Conservation (phyloP, 352 stramenopile genomes). For the Globisporangium mamillatum region DNA sequence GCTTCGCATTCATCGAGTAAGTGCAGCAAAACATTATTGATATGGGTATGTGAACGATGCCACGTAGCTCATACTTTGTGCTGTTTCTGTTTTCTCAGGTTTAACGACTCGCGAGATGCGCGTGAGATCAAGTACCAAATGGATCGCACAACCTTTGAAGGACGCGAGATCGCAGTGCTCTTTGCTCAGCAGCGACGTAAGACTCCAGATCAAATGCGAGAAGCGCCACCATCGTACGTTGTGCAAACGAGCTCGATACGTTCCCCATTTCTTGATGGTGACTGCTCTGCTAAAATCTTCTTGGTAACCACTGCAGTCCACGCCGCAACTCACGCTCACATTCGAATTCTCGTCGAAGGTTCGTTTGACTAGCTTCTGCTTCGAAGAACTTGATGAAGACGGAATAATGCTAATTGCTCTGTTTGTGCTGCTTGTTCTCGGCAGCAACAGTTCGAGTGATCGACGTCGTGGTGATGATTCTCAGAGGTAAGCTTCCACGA, state of each 20-base stretch:
- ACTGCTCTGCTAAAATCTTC: background rate
- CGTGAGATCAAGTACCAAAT: conserved; percentile 72
- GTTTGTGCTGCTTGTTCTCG: background rate
- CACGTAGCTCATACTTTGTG: background rate
- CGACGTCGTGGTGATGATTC: conserved; percentile 1
- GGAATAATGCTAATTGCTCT: background rate
- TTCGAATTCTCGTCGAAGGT: conserved; percentile 18
- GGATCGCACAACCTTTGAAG: conserved; percentile 63
- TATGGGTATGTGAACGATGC: background rate
- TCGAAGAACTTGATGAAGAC: background rate
- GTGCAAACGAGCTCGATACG: background rate
- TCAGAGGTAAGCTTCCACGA: background rate
- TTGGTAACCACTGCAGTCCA: conserved; percentile 3
- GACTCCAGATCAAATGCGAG: conserved; percentile 73
- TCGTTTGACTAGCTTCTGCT: background rate
- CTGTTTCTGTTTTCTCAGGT: conserved; percentile 21
- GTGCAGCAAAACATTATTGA: conserved; percentile 3
- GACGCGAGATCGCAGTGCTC: conserved; percentile 72
- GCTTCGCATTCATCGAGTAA: conserved; percentile 83
- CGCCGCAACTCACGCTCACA: conserved; percentile 22
- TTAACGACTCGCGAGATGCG: conserved; percentile 56
- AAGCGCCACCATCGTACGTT: conserved; percentile 13
- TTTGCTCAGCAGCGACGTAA: conserved; percentile 79
- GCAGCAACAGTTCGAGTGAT: conserved; percentile 1
- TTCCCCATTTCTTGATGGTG: background rate